Evolutionary conservation across 192 early-diverging fungal species (phyloP).

Genomic region (Entomortierella chlamydospora): DNA sequence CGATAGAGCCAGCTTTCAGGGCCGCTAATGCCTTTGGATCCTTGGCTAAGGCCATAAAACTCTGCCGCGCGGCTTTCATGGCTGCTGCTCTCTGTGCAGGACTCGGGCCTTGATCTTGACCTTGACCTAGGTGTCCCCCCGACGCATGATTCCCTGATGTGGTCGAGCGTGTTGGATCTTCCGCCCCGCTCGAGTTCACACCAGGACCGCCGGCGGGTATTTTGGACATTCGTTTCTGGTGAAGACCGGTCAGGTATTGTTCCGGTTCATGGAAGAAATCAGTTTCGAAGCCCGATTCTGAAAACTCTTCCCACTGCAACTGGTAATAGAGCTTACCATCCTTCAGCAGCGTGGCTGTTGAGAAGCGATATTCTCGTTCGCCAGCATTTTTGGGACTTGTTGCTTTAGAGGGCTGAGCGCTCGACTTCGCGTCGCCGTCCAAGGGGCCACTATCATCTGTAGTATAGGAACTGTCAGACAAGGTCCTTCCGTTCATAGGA

Average conservation of each 20-base stretch:
- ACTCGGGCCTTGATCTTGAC: conserved; percentile 36
- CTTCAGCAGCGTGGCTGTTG: conserved; percentile 54
- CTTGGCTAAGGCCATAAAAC: conserved; percentile 51
- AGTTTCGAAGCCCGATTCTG: conserved; percentile 30
- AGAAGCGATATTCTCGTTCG: conserved; percentile 51
- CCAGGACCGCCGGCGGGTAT: conserved; percentile 20
- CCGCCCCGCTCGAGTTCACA: conserved; percentile 11
- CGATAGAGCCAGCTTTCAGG: conserved; percentile 54
- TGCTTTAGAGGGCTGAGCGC: conserved; percentile 1
- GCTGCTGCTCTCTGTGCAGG: conserved; percentile 39
- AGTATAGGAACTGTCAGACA: conserved; percentile 51
- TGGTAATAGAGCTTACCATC: conserved; percentile 59
- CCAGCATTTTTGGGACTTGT: conserved; percentile 38
- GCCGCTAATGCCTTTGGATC: conserved; percentile 55
- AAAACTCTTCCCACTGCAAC: conserved; percentile 52
- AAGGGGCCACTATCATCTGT: conserved; percentile 42
- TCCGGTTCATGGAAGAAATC: conserved; percentile 51
- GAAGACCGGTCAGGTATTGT: conserved; percentile 52
- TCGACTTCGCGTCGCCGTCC: not conserved
- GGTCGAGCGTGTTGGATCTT: conserved; percentile 7
- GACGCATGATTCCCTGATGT: conserved; percentile 23
- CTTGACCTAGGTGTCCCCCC: conserved; percentile 24
- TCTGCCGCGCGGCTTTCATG: conserved; percentile 47
- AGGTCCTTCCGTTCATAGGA: conserved; percentile 10
- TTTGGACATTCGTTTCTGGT: conserved; percentile 53